phyloP scores from a whole-genome alignment of 148 eudicot species.

The Talinum fruticosum region DNA sequence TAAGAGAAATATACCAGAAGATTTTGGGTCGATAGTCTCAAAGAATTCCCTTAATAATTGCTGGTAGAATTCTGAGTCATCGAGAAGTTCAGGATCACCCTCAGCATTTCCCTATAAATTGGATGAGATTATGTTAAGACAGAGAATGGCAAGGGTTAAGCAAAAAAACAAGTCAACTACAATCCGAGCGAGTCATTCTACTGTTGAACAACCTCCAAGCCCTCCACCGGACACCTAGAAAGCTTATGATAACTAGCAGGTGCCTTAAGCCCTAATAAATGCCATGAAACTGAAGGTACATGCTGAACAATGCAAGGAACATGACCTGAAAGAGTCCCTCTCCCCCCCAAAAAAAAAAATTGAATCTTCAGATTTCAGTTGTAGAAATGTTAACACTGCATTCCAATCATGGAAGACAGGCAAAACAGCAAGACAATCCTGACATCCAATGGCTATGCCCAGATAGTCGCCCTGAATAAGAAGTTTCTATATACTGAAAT shows the following conservation, averaged over 20 bases:
- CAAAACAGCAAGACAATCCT: background rate
- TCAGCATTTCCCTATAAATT: conserved; percentile 42
- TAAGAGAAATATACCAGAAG: conserved; percentile 52
- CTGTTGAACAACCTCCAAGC: too few species aligned
- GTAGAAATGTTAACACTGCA: background rate
- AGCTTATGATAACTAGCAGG: background rate
- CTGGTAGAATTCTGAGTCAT: conserved; percentile 84
- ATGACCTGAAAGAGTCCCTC: background rate
- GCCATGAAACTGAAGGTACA: background rate
- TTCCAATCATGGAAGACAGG: background rate
- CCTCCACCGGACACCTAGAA: background rate
- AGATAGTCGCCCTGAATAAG: background rate
- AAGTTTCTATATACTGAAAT: background rate
- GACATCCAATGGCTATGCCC: background rate
- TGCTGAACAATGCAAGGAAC: background rate
- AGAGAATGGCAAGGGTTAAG: background rate
- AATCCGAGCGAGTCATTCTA: background rate
- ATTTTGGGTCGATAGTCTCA: conserved; percentile 61
- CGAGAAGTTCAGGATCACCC: conserved; percentile 89
- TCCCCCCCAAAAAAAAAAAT: too few species aligned
- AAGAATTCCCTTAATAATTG: conserved; percentile 85
- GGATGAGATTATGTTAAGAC: background rate
- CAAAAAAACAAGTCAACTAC: background rate
- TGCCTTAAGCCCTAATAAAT: background rate
- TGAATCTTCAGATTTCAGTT: background rate